Percentiles rank a stretch among this genome's conserved stretches.
Evolutionary conservation across 345 rosid genomes (phyloP).

Genomic region (Lagerstroemia speciosa): DNA sequence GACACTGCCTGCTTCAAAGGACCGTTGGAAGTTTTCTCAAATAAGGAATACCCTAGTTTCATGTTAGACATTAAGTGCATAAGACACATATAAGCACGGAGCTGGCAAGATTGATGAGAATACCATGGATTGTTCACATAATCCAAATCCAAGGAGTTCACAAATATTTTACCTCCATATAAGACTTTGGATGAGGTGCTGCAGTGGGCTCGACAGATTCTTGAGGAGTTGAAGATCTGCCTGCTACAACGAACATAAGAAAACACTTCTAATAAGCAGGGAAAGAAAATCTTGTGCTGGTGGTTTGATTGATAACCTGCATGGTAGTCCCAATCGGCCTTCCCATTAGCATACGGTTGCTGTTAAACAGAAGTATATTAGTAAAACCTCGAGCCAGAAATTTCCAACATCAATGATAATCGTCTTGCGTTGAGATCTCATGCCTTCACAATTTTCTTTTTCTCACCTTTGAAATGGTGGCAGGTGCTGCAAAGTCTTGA

Average conservation of each 20-base stretch:
- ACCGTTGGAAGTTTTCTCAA: neutral
- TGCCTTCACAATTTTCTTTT: neutral
- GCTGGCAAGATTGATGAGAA: neutral
- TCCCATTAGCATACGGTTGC: conserved; percentile 59
- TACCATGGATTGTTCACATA: too few relatives aligned
- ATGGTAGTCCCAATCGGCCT: conserved; percentile 34
- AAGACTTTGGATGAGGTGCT: conserved; percentile 89
- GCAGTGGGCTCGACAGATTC: conserved; percentile 38
- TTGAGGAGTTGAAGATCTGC: conserved; percentile 62
- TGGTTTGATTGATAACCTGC: conserved; percentile 38
- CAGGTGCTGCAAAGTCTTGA: conserved; percentile 29
- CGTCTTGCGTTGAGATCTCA: conserved; percentile 2
- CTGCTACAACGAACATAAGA: conserved; percentile 28
- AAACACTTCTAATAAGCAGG: neutral
- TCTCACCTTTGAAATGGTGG: conserved; percentile 46
- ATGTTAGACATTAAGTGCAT: neutral
- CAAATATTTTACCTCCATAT: conserved; percentile 60
- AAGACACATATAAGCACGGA: neutral
- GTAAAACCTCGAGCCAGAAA: neutral
- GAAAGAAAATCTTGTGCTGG: neutral
- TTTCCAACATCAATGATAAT: neutral
- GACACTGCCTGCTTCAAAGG: neutral
- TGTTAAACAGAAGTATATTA: conserved; percentile 10
- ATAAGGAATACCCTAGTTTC: neutral
- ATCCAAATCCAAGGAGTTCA: neutral